A percentile compares a stretch with the other conserved stretches of the same genome.
phyloP scores from a whole-genome alignment of 176 grass and related monocot species.

The bread wheat (Triticum aestivum) region IWGSC_CS_RefSeq_v2.1 NC_057802.1:462754086-462754585 shows the following conservation, averaged over 20 bases:
- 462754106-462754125: slow-evolving; percentile 70
- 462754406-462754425: slow-evolving; percentile 27
- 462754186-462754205: slow-evolving; percentile 54
- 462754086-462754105: slow-evolving; percentile 55
- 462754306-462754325: slow-evolving; percentile 83
- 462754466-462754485: neutral
- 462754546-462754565: neutral
- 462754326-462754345: slow-evolving; percentile 53
- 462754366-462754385: neutral
- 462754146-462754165: slow-evolving; percentile 63
- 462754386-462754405: neutral
- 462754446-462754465: slow-evolving; percentile 19
- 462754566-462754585: neutral
- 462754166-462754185: slow-evolving; percentile 69
- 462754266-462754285: slow-evolving; percentile 77
- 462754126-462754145: slow-evolving; percentile 66
- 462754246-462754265: slow-evolving; percentile 27
- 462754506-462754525: slow-evolving; percentile 43
- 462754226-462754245: neutral
- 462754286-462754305: slow-evolving; percentile 72
- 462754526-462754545: neutral
- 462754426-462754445: slow-evolving; percentile 54
- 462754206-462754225: slow-evolving; percentile 23
- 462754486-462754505: neutral
- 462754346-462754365: neutral